Evolutionary conservation across 441 rosid genomes (phyloP).

Genomic region (Gossypium schwendimanii): DNA sequence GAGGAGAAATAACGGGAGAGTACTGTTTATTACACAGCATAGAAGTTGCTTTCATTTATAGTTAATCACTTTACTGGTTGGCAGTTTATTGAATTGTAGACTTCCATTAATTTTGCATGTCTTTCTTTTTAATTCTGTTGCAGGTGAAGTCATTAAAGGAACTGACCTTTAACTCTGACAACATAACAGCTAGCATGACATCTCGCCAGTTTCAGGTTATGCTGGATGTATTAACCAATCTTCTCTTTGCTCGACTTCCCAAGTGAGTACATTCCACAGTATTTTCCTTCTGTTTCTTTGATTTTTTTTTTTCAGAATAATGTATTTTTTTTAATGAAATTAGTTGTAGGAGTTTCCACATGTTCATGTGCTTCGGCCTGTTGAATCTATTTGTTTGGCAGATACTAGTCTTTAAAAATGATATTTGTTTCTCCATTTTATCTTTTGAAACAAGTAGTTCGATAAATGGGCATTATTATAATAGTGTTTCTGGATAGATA

Average conservation of each 20-base stretch:
- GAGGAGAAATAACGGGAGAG: background rate
- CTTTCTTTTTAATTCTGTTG: constrained; percentile 19
- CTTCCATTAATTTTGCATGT: constrained; percentile 13
- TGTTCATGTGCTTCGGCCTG: background rate
- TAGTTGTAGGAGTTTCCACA: background rate
- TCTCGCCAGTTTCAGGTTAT: constrained; percentile 98
- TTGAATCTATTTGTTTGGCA: constrained; percentile 6
- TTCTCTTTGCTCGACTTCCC: constrained; percentile 96
- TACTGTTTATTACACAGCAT: background rate
- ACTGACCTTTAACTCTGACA: constrained; percentile 76
- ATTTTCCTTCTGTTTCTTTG: constrained; percentile 7
- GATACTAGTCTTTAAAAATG: background rate
- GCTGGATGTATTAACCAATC: constrained; percentile 95
- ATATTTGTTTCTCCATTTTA: background rate
- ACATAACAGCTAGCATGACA: constrained; percentile 95
- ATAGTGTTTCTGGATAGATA: background rate
- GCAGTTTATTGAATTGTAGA: constrained; percentile 9
- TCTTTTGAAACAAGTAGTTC: background rate
- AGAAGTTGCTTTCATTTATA: constrained; percentile 6
- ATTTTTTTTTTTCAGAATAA: background rate
- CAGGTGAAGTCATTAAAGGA: constrained; percentile 98
- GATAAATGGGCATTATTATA: background rate
- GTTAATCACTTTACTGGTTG: background rate
- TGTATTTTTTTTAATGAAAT: background rate
- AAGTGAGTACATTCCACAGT: constrained; percentile 53